Base-by-base conservation (phyloP, 768 basidiomycete genomes). In the Galerina marginata region DNA sequence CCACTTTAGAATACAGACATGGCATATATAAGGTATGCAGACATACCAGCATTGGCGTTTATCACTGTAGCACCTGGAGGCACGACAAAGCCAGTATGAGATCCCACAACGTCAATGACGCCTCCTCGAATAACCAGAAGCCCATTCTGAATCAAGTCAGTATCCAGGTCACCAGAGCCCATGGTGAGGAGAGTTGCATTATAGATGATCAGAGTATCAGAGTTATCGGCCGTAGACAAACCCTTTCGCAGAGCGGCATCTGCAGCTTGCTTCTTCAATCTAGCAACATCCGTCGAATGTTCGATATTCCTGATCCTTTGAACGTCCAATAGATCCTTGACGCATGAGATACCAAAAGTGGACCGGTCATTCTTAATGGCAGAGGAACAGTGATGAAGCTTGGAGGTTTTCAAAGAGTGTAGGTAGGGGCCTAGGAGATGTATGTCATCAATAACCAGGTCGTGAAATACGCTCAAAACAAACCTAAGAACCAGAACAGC, bases 401-500 rank as follows among this genome's bases (percentile, higher is more conserved):
- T 80, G 37, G 82, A 79, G 6, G 90, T 67, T 51, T 88, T 84
- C 25, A 91, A 62, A 0, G 81, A 85, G 63, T 91, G 90, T 20
- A 90, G 70, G 65, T 82, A 88, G 7, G 87, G 84, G 1, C 88
- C 88, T 89, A 29, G 12, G 7, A 53, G 40, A 29, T 33, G 40
- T 15, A 2, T 6, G 50, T 10, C 23, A n/a, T 43, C 37, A 25
- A 48, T 50, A 53, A 38, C 33, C 9, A 23, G 20, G 12, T 36
- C 29, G 49, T 38, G 10, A 43, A 40, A 16, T 42, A 14, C 9
- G 11, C 37, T 10, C 14, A 16, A n/a, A 20, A 23, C 44, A 46
- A 68, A 89, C 90, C 90, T 33, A 92, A 78, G 72, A 92, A 83
- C 90, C 90, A 92, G 62, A 90, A 89, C 37, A 91, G 56, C 36